Conservation (phyloP, 305 asterid genomes). For the Fraxinus nigra region DNA sequence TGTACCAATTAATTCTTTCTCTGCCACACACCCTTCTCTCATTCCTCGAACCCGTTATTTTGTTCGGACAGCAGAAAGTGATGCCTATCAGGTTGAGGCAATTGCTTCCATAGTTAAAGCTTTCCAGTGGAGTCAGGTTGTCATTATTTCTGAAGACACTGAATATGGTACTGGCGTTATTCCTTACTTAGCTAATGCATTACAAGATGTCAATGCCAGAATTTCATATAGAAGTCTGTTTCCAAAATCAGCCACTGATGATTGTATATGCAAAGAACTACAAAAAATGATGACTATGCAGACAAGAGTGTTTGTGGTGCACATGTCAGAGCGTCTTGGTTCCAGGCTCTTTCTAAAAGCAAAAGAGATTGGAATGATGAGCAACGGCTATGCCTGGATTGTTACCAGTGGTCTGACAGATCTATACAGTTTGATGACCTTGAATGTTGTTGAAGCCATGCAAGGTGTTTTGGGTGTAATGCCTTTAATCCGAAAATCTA, state of each 20-base stretch:
- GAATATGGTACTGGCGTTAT: constrained; percentile 32
- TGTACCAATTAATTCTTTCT: constrained; percentile 40
- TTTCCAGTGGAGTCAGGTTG: constrained; percentile 32
- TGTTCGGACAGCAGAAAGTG: constrained; percentile 38
- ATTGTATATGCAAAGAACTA: constrained; percentile 20
- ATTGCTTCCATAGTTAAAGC: constrained; percentile 33
- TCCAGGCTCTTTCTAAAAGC: constrained; percentile 39
- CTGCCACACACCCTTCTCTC: constrained; percentile 47
- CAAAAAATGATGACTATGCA: constrained; percentile 33
- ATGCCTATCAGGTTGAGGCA: constrained; percentile 33
- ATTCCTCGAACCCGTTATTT: constrained; percentile 27
- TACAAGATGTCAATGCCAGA: constrained; percentile 31
- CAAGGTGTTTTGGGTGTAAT: constrained; percentile 58
- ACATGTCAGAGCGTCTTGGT: constrained; percentile 34
- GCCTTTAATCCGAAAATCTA: constrained; percentile 42
- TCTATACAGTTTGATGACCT: constrained; percentile 24
- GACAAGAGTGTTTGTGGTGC: constrained; percentile 39
- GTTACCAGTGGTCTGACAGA: constrained; percentile 50
- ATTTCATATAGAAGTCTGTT: constrained; percentile 27
- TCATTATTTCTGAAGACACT: constrained; percentile 29
- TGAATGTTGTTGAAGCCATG: constrained; percentile 39
- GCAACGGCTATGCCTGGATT: constrained; percentile 57
- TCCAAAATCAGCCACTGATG: constrained; percentile 25
- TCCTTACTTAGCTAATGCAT: constrained; percentile 26
- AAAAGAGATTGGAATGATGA: constrained; percentile 46